phyloP scores from a whole-genome alignment of 1,284 basidiomycete species.

The Apiotrichum sp. region DNA sequence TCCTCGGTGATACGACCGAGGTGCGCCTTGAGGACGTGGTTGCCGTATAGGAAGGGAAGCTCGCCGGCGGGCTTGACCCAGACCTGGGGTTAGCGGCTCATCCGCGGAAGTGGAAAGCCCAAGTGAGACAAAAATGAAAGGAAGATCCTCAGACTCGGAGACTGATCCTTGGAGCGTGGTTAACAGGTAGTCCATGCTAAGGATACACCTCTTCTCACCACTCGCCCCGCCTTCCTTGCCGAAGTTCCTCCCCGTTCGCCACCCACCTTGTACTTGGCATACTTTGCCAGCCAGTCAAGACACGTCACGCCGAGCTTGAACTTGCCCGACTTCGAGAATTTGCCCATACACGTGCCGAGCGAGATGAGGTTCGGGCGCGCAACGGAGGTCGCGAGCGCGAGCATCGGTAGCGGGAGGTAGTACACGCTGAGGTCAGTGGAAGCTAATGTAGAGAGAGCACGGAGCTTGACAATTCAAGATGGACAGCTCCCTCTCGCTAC shows the following conservation, averaged over 20 bases:
- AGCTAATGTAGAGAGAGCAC: too few relatives aligned
- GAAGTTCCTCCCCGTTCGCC: too few relatives aligned
- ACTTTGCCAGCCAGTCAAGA: conserved; percentile 88
- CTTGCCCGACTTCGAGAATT: conserved; percentile 95
- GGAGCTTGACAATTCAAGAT: too few relatives aligned
- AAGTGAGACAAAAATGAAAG: not conserved
- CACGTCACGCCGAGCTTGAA: conserved; percentile 96
- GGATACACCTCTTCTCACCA: too few relatives aligned
- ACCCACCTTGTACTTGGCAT: conserved; percentile 92
- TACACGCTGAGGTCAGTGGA: conserved; percentile 55
- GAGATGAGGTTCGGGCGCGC: conserved; percentile 88
- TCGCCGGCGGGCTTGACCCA: conserved; percentile 99
- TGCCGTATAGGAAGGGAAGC: conserved; percentile 98
- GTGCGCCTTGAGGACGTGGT: conserved; percentile 97
- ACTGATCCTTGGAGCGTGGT: too few relatives aligned
- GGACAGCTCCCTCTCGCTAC: conserved; percentile 3
- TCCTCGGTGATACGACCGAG: conserved; percentile 98
- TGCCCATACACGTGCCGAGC: conserved; percentile 94
- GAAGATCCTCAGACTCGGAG: too few relatives aligned
- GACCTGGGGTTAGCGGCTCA: conserved; percentile 55
- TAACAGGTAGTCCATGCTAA: too few relatives aligned
- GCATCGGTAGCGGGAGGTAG: conserved; percentile 88
- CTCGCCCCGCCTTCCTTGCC: too few relatives aligned
- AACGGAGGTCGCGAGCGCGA: conserved; percentile 86
- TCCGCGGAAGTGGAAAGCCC: too few relatives aligned